Percentiles rank a stretch among this genome's conserved stretches.
Evolutionary conservation across 139 green algal species (phyloP).

Genomic region (Monoraphidium neglectum): DNA sequence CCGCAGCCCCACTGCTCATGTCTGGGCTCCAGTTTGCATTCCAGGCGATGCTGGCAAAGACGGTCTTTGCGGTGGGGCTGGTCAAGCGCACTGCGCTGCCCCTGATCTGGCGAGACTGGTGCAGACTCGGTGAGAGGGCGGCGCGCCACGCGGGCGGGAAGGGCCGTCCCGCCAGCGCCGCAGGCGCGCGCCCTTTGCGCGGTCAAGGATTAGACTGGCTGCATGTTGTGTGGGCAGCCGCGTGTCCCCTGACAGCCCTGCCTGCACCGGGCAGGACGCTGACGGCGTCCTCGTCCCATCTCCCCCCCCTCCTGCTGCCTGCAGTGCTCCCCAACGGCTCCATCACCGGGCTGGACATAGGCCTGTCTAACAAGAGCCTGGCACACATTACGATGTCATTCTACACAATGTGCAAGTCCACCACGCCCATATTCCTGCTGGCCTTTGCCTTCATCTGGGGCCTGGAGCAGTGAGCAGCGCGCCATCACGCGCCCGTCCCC

Average conservation of each 20-base stretch:
- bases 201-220: background rate
- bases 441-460: constrained; percentile 91
- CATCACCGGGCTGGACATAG: constrained; percentile 91
- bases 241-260: background rate
- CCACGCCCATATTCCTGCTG: constrained; percentile 92
- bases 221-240: background rate
- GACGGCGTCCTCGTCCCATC: background rate
- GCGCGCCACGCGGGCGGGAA: background rate
- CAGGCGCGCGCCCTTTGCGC: background rate
- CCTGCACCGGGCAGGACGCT: background rate
- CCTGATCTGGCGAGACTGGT: constrained; percentile 64
- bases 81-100: constrained; percentile 36
- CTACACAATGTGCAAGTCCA: constrained; percentile 97
- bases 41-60: constrained; percentile 67
- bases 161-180: background rate
- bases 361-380: constrained; percentile 90
- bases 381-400: constrained; percentile 91
- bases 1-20: constrained; percentile 54
- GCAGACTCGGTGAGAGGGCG: constrained; percentile 43
- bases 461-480: constrained; percentile 77
- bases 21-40: constrained; percentile 71
- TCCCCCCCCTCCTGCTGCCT: background rate
- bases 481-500: too few relatives aligned
- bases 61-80: constrained; percentile 49
- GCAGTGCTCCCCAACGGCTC: constrained; percentile 89